Evolutionary conservation across 75 land plant species (phyloP).

Genomic region (Isoetes taiwanensis): DNA sequence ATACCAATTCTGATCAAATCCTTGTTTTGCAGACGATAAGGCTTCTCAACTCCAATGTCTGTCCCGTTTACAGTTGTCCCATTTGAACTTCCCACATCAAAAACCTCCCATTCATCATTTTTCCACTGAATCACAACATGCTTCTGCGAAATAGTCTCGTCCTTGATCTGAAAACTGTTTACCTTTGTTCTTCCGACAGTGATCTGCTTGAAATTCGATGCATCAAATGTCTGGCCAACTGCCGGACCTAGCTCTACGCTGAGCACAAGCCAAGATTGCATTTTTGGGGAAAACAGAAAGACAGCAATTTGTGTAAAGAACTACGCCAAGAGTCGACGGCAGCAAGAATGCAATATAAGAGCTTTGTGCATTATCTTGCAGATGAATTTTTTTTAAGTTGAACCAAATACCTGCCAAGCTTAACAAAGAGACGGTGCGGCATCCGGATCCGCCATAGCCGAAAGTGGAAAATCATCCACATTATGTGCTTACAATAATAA

Average conservation of each 20-base stretch:
- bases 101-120: slow-evolving; percentile 16
- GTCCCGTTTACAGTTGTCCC: slow-evolving; percentile 29
- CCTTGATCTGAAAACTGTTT: slow-evolving; percentile 29
- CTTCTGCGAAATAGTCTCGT: slow-evolving; percentile 30
- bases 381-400: too few relatives aligned
- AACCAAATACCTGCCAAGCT: too few relatives aligned
- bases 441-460: too few relatives aligned
- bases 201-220: background rate
- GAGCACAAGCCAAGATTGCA: too few relatives aligned
- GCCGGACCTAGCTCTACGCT: slow-evolving; percentile 14
- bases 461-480: too few relatives aligned
- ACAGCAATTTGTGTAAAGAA: too few relatives aligned
- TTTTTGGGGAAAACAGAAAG: too few relatives aligned
- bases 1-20: slow-evolving; percentile 32
- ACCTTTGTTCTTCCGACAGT: slow-evolving; percentile 41
- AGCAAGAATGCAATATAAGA: too few relatives aligned
- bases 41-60: background rate
- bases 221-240: slow-evolving; percentile 10
- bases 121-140: slow-evolving; percentile 21
- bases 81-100: slow-evolving; percentile 29
- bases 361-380: too few relatives aligned
- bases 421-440: too few relatives aligned
- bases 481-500: too few relatives aligned
- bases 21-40: slow-evolving; percentile 5
- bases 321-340: too few relatives aligned